A percentile compares a stretch with the other conserved stretches of the same genome.
Evolutionary conservation across 495 filamentous ascomycete species (phyloP).

Genomic region (Astrothelium subdiscretum): DNA sequence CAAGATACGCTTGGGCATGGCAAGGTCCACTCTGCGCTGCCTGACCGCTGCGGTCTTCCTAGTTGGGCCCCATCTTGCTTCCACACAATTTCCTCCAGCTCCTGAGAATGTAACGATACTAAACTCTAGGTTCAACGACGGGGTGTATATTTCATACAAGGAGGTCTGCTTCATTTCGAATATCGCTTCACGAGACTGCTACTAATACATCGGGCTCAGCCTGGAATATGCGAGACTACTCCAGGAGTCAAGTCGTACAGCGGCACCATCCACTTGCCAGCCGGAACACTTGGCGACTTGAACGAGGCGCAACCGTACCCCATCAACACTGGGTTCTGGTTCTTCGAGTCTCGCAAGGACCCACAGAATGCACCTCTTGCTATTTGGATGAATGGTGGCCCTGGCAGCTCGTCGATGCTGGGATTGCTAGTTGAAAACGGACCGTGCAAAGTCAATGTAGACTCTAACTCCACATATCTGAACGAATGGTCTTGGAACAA

Average conservation of each 20-base stretch:
- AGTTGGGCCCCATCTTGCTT: not conserved
- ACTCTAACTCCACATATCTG: not conserved
- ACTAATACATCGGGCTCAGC: not conserved
- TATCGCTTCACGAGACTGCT: not conserved
- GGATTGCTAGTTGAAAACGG: constrained; percentile 25
- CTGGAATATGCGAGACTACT: constrained; percentile 1
- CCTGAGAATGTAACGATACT: constrained; percentile 19
- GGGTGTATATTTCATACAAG: constrained; percentile 53
- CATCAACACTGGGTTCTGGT: constrained; percentile 74
- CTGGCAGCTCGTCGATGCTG: constrained; percentile 29
- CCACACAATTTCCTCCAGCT: constrained; percentile 4
- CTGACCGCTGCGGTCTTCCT: not conserved
- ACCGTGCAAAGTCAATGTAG: constrained; percentile 25
- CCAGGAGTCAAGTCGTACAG: constrained; percentile 10
- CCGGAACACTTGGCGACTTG: constrained; percentile 31
- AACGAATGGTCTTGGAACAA: not conserved
- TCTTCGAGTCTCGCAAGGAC: constrained; percentile 52
- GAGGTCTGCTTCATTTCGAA: constrained; percentile 30
- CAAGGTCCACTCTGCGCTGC: not conserved
- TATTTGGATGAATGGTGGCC: constrained; percentile 57
- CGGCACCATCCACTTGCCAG: constrained; percentile 39
- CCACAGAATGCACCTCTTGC: constrained; percentile 47
- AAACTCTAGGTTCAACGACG: constrained; percentile 45
- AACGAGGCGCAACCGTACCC: constrained; percentile 44
- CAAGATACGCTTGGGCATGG: not conserved